Evolutionary conservation across 805 yeast species (phyloP).

Genomic region (Saccharomyces kudriavzevii): DNA sequence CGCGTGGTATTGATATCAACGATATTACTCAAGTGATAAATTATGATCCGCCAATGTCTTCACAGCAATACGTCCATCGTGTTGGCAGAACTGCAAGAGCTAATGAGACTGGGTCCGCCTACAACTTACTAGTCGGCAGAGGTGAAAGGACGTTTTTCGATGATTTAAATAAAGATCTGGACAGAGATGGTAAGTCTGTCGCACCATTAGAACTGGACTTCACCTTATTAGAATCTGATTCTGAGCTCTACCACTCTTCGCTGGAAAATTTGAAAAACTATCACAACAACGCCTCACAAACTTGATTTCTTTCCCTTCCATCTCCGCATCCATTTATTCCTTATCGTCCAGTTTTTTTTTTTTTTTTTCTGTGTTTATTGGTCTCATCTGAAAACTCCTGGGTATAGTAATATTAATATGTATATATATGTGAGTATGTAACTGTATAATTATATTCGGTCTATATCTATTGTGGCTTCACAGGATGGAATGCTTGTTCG

Average conservation of each 20-base stretch:
- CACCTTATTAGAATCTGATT: not conserved
- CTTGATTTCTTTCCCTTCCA: not conserved
- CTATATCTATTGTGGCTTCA: slow-evolving; percentile 30
- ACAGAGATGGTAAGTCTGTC: slow-evolving; percentile 36
- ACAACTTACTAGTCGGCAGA: slow-evolving; percentile 63
- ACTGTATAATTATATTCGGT: slow-evolving; percentile 12
- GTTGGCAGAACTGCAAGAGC: slow-evolving; percentile 98
- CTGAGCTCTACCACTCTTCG: slow-evolving; percentile 18
- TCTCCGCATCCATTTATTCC: not conserved
- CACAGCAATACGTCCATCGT: slow-evolving; percentile 90
- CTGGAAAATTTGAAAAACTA: slow-evolving; percentile 35
- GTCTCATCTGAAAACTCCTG: not conserved
- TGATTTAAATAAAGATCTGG: slow-evolving; percentile 37
- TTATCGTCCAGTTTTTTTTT: not conserved
- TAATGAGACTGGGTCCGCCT: slow-evolving; percentile 64
- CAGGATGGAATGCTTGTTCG: slow-evolving; percentile 15
- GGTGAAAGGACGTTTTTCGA: slow-evolving; percentile 58
- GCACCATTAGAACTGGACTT: slow-evolving; percentile 22
- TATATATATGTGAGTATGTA: not conserved
- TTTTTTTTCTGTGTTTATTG: not conserved
- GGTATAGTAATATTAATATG: not conserved
- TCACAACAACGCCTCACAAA: not conserved
- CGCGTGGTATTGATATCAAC: slow-evolving; percentile 87
- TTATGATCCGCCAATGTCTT: slow-evolving; percentile 82
- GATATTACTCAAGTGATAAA: slow-evolving; percentile 70